Conservation (phyloP, 176 grass and related monocot species). For the Ensete ventricosum region DNA sequence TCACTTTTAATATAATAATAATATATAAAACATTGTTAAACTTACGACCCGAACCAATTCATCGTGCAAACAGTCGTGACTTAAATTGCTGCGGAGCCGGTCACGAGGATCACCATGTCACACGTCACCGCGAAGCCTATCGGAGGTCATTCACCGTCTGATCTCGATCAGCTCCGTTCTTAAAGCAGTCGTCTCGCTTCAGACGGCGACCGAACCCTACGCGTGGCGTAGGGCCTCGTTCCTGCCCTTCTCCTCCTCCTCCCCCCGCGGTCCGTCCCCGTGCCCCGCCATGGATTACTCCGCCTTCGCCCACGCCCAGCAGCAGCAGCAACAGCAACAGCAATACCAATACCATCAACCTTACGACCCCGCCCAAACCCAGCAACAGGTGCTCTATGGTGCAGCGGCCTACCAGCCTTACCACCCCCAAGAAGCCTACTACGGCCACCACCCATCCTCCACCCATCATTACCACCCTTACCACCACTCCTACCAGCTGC, state of each 20-base stretch:
- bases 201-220: too few species aligned
- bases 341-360: slow-evolving; percentile 7
- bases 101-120: too few species aligned
- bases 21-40: too few species aligned
- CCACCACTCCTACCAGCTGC: slow-evolving; percentile 23
- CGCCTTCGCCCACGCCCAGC: neutral
- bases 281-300: slow-evolving; percentile 6
- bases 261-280: neutral
- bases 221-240: neutral
- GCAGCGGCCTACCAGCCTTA: slow-evolving; percentile 2
- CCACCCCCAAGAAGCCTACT: slow-evolving; percentile 13
- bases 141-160: too few species aligned
- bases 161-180: too few species aligned
- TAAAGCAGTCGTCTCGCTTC: too few species aligned
- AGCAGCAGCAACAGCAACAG: neutral
- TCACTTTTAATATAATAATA: too few species aligned
- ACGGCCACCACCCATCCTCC: slow-evolving; percentile 13
- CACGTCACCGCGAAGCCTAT: too few species aligned
- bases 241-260: neutral
- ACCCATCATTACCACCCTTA: slow-evolving; percentile 19
- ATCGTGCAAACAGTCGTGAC: too few species aligned
- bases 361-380: slow-evolving; percentile 17
- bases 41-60: too few species aligned
- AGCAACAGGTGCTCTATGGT: neutral
- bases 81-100: too few species aligned